phyloP scores from a whole-genome alignment of 2,329 filamentous ascomycete species.

The Talaromyces sp. region DNA sequence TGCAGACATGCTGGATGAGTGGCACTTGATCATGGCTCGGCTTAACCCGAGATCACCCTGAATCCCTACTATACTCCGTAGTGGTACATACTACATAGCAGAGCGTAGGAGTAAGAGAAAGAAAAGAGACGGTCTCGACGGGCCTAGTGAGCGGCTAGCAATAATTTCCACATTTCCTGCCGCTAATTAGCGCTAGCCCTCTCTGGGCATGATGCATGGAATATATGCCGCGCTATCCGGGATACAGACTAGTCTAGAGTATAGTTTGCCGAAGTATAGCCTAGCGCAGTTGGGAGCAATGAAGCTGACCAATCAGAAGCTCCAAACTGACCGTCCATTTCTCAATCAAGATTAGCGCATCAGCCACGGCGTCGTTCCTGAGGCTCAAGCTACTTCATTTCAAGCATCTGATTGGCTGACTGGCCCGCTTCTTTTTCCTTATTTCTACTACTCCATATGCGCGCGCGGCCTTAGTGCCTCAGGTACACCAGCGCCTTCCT shows the following conservation, averaged over 20 bases:
- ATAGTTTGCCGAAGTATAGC: background rate
- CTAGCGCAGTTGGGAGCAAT: background rate
- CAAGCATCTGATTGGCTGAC: background rate
- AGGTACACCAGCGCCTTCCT: background rate
- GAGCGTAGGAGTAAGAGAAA: too few relatives aligned
- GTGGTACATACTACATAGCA: too few relatives aligned
- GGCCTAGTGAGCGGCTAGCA: background rate
- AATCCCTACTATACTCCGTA: too few relatives aligned
- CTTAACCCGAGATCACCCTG: background rate
- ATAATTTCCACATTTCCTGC: background rate
- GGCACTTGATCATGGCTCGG: background rate
- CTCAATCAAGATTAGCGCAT: background rate
- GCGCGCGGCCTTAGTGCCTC: background rate
- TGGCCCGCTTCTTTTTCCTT: background rate
- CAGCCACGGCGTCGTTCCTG: background rate
- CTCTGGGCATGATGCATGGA: background rate
- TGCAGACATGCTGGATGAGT: background rate
- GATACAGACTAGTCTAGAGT: background rate
- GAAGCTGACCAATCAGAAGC: background rate
- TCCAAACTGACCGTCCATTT: accelerated
- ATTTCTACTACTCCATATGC: background rate
- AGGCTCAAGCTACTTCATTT: background rate
- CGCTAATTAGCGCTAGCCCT: background rate
- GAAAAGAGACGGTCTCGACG: background rate
- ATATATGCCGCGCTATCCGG: background rate